Percentiles rank a stretch among this genome's conserved stretches.
These are phyloP conservation scores for Trametes gibbosa DNA, from an alignment of 768 basidiomycete species.

Conservation along the genomic window DNA sequence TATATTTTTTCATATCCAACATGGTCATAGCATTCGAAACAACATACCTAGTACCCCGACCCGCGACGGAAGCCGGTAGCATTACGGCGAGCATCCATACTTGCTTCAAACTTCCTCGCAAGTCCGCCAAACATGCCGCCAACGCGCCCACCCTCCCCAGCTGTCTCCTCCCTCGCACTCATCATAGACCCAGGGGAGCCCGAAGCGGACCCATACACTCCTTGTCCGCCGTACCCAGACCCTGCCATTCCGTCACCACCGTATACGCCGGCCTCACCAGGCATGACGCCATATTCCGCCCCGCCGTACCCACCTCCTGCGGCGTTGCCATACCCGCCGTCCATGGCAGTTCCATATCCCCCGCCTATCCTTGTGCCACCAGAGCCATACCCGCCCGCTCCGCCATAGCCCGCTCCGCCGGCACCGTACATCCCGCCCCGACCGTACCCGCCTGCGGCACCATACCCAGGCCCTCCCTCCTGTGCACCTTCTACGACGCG, in stretches of 20 bases:
- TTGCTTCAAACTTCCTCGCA: neutral
- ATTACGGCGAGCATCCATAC: neutral
- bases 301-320: conserved; percentile 3
- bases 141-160: neutral
- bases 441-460: neutral
- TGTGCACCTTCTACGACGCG: conserved; percentile 6
- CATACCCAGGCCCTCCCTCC: neutral
- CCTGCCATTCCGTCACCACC: neutral
- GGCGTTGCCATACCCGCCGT: neutral
- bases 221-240: neutral
- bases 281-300: neutral
- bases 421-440: neutral
- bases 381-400: neutral
- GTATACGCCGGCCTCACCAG: neutral
- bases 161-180: conserved; percentile 1
- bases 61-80: conserved; percentile 6
- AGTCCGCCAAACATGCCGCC: neutral
- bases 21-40: neutral
- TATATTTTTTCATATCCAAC: too few relatives aligned
- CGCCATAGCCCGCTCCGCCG: neutral
- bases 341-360: too few relatives aligned
- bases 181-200: neutral
- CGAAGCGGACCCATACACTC: neutral
- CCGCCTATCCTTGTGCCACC: neutral
- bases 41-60: neutral